Conservation (phyloP, 106 monocot species). For the Cymbidium sinense region DNA sequence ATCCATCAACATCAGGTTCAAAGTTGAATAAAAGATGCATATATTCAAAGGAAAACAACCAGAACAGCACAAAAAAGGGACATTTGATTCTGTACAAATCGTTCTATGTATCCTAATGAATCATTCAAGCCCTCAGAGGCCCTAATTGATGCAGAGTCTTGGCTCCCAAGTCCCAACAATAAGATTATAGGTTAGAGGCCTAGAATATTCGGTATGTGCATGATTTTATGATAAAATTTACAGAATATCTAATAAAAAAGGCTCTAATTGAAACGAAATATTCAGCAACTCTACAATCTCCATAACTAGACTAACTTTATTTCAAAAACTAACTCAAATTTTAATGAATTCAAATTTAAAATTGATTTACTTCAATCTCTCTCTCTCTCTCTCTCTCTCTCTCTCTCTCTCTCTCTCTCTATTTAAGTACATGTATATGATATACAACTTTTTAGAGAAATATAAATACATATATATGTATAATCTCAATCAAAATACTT, state of each 20-base stretch:
- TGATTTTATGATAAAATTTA: no score
- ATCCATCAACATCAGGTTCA: neutral
- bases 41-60: neutral
- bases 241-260: no score
- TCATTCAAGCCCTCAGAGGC: no score
- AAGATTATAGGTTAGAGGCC: no score
- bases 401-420: no score
- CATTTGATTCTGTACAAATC: neutral
- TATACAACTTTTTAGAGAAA: no score
- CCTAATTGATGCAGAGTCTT: no score
- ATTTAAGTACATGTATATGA: no score
- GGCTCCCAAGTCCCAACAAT: no score
- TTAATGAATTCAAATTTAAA: neutral
- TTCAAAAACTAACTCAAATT: neutral
- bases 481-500: neutral
- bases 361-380: neutral
- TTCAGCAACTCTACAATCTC: neutral
- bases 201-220: no score
- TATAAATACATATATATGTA: neutral
- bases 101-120: neutral
- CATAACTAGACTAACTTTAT: neutral
- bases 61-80: neutral
- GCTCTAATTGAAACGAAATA: neutral
- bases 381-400: no score
- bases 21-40: neutral